Evolutionary conservation across 2,329 filamentous ascomycete species (phyloP).

Genomic region (Westerdykella sp.): DNA sequence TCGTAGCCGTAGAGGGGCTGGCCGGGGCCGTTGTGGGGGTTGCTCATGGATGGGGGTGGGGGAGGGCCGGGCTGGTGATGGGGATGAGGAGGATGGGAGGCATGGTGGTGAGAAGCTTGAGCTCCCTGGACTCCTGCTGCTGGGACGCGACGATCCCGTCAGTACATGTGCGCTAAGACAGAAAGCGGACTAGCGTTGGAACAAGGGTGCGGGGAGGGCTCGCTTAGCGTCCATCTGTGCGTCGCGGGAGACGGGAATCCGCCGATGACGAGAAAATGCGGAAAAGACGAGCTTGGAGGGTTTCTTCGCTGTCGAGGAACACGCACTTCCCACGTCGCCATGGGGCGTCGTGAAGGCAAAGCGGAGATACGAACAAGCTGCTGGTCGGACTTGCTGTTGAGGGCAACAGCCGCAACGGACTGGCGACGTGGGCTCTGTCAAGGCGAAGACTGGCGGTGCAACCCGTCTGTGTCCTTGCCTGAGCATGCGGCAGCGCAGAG

Average conservation of each 20-base stretch:
- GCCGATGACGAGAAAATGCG: too few relatives aligned
- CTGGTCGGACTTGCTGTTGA: too few relatives aligned
- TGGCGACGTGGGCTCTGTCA: too few relatives aligned
- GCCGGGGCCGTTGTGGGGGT: conserved; percentile 24
- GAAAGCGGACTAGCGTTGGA: not conserved
- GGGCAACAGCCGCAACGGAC: too few relatives aligned
- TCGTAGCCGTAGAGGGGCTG: conserved; percentile 41
- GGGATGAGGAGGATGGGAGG: not conserved
- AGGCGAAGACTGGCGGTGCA: too few relatives aligned
- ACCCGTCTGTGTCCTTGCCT: too few relatives aligned
- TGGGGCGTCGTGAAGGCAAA: too few relatives aligned
- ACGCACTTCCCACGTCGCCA: too few relatives aligned
- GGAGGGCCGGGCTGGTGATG: conserved; percentile 22
- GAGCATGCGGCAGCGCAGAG: too few relatives aligned
- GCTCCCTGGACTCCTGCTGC: conserved; percentile 22
- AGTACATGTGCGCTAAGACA: conserved; percentile 1
- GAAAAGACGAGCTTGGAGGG: not conserved
- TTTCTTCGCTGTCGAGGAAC: too few relatives aligned
- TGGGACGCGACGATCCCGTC: conserved; percentile 16
- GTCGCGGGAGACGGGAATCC: conserved; percentile 1
- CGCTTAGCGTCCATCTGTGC: conserved; percentile 22
- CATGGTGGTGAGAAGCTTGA: conserved; percentile 24
- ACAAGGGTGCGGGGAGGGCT: conserved; percentile 11
- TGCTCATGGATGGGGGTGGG: conserved; percentile 31
- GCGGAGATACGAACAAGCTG: too few relatives aligned